These are phyloP conservation scores for Pseudogymnoascus sp. DNA, from an alignment of 2,329 filamentous ascomycete species.

Conservation along the genomic window DNA sequence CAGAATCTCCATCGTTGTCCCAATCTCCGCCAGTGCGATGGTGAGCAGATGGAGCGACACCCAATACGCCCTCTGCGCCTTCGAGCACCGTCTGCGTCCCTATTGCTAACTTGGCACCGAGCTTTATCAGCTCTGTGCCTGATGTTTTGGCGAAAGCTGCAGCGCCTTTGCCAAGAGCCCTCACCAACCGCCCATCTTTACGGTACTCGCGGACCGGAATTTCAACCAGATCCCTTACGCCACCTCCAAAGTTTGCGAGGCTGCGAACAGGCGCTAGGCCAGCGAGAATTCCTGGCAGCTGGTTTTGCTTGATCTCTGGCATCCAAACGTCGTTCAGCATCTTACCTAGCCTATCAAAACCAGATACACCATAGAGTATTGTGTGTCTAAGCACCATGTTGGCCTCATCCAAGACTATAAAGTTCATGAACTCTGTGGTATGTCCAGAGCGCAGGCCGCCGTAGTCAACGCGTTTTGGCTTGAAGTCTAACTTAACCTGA, in stretches of 20 bases:
- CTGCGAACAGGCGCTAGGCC: conserved; percentile 85
- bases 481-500: conserved; percentile 85
- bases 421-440: conserved; percentile 98
- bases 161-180: conserved; percentile 86
- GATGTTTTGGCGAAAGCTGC: conserved; percentile 87
- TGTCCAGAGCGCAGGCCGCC: conserved; percentile 83
- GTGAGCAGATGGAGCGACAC: conserved; percentile 22
- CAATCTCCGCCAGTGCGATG: conserved; percentile 34
- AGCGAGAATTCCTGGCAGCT: conserved; percentile 80
- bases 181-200: conserved; percentile 86
- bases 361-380: conserved; percentile 85
- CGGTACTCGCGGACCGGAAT: conserved; percentile 87
- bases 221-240: conserved; percentile 76
- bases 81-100: conserved; percentile 91
- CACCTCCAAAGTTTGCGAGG: conserved; percentile 82
- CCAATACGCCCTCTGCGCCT: conserved; percentile 73
- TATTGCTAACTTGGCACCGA: conserved; percentile 89
- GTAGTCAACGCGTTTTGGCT: conserved; percentile 97
- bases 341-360: conserved; percentile 83
- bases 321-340: conserved; percentile 95
- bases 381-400: conserved; percentile 79
- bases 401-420: conserved; percentile 82
- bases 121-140: conserved; percentile 84
- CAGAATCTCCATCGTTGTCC: conserved; percentile 51
- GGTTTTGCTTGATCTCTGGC: conserved; percentile 82